phyloP scores from a whole-genome alignment of 2,329 filamentous ascomycete genomes.

The Aschersonia sp. region DNA sequence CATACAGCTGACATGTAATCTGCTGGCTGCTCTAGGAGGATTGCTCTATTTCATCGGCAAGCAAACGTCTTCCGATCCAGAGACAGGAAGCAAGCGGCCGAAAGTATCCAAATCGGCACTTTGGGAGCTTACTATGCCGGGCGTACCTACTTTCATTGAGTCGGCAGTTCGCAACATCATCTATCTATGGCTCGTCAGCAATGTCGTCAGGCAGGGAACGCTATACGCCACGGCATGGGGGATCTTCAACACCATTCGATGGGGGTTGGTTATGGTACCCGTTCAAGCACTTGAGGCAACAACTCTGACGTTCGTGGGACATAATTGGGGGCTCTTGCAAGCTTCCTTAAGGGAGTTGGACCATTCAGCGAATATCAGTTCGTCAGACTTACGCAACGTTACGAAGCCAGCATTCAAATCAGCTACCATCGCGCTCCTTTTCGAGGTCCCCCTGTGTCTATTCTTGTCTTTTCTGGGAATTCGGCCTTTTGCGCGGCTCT shows the following conservation, averaged over 20 bases:
- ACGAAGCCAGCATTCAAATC: constrained; percentile 38
- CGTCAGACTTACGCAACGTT: constrained; percentile 20
- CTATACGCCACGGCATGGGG: constrained; percentile 62
- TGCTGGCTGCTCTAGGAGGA: constrained; percentile 38
- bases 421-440: constrained; percentile 31
- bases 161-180: constrained; percentile 54
- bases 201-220: constrained; percentile 46
- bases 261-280: constrained; percentile 63
- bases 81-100: background rate
- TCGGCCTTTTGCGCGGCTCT: constrained; percentile 44
- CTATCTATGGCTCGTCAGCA: constrained; percentile 56
- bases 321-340: constrained; percentile 46
- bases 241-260: constrained; percentile 59
- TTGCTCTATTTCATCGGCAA: constrained; percentile 43
- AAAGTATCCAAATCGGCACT: constrained; percentile 29
- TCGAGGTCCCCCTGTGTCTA: constrained; percentile 50
- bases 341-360: constrained; percentile 10
- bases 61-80: background rate
- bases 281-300: constrained; percentile 54
- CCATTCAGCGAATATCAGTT: constrained; percentile 7
- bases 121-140: constrained; percentile 37
- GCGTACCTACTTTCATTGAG: constrained; percentile 44
- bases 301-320: constrained; percentile 49
- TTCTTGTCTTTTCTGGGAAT: constrained; percentile 46
- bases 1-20: constrained; percentile 47